These are phyloP conservation scores for Phytophthora ohioensis DNA, from an alignment of 352 stramenopile species.

Conservation along the genomic window DNA sequence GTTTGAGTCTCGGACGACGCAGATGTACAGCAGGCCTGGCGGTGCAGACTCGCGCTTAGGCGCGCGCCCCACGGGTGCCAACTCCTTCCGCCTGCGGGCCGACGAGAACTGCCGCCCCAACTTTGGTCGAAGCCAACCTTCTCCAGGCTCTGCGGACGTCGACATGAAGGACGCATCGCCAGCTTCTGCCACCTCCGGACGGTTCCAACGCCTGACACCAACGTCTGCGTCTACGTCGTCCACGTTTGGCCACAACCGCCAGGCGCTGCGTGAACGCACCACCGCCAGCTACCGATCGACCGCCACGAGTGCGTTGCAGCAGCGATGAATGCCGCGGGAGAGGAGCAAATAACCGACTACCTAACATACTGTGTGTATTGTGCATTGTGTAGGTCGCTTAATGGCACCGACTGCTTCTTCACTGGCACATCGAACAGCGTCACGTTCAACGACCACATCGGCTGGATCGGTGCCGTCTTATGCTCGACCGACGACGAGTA, in stretches of 20 bases:
- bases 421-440: conserved; percentile 33
- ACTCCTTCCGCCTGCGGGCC: conserved; percentile 36
- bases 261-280: conserved; percentile 26
- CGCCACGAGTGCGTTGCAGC: conserved; percentile 32
- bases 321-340: neutral
- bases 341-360: conserved; percentile 9
- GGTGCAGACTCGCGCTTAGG: conserved; percentile 28
- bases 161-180: conserved; percentile 48
- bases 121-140: conserved; percentile 22
- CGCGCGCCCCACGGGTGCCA: conserved; percentile 18
- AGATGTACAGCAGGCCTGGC: conserved; percentile 30
- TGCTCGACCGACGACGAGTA: conserved; percentile 40
- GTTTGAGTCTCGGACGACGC: neutral
- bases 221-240: conserved; percentile 16
- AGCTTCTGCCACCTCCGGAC: conserved; percentile 13
- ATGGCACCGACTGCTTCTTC: conserved; percentile 42
- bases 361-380: conserved; percentile 21
- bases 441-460: conserved; percentile 7
- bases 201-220: conserved; percentile 19
- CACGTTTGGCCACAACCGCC: conserved; percentile 16
- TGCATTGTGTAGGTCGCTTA: conserved; percentile 29
- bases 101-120: conserved; percentile 50
- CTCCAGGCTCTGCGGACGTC: conserved; percentile 30
- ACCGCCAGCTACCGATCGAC: conserved; percentile 23
- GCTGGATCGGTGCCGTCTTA: conserved; percentile 35